Evolutionary conservation across 345 rosid species (phyloP), one percentile per base, ranked within the genome.

Genomic region (Gossypium longicalyx): DNA sequence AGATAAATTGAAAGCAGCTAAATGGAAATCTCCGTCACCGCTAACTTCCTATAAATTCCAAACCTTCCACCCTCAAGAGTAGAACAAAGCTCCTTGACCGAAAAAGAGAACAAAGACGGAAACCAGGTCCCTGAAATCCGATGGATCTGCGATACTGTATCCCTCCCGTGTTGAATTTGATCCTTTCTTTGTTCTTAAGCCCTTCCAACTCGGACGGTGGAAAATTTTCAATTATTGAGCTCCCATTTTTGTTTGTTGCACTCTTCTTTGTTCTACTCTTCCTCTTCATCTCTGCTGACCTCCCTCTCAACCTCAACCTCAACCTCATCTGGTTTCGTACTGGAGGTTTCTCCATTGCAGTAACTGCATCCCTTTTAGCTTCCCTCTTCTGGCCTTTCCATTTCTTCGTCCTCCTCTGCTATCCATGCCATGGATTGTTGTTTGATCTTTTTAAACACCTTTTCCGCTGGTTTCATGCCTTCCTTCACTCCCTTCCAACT

Each of bases 381-480:
- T 53, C 58, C 8, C 58, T 53, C 58, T 53, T 53, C 22, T 53
- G 22, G 22, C 3, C 58, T 53, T 4, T 53, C 22, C 19, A 53
- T 53, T 53, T 53, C 19, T 16, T 53, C n/a, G 7, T 53, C 22
- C 2, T 53, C 0, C 1, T 53, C 58, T 8, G 3, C 2, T 17
- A 9, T n/a, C 58, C 22, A 17, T 51, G 56, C 4, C 54, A 51
- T 4, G 58, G 49, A 9, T 0, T 45, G 2, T 6, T 45, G 12
- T 45, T 45, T 11, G 49, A 45, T 11, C 12, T 45, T 8, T 45
- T 45, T 45, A 45, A 88, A 79, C 22, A 53, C 23, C 8, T 53
- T n/a, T n/a, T 6, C 2, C 3, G 3, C 8, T 51, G 56, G 56
- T 16, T 51, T 51, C 7, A 2, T 5, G 23, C 10, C 22, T 20